Percentiles rank a stretch among this genome's conserved stretches.
phyloP scores from a whole-genome alignment of 345 rosid genomes.

The thale cress (Arabidopsis thaliana) region TAIR10.1 NC_003070.9:4710001-4710500 shows the following conservation, averaged over 20 bases:
- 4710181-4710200: conserved; percentile 1
- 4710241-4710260: not conserved
- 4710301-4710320: not conserved
- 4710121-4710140: no score
- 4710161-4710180: not conserved
- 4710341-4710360: not conserved
- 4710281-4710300: not conserved
- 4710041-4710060: conserved; percentile 33
- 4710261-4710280: conserved; percentile 22
- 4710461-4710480: not conserved
- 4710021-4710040: conserved; percentile 25
- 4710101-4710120: not conserved
- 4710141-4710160: not conserved
- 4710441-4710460: no score
- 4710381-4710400: not conserved
- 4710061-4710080: conserved; percentile 22
- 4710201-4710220: not conserved
- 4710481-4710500: conserved; percentile 1
- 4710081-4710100: conserved; percentile 31
- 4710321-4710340: not conserved
- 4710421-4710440: not conserved
- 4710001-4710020: conserved; percentile 3
- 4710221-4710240: not conserved
- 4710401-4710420: not conserved
- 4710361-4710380: conserved; percentile 5